Percentiles rank a stretch among this genome's conserved stretches.
These are phyloP conservation scores for Ceratobasidium sp. DNA, from an alignment of 1,284 basidiomycete genomes.

Conservation along the genomic window DNA sequence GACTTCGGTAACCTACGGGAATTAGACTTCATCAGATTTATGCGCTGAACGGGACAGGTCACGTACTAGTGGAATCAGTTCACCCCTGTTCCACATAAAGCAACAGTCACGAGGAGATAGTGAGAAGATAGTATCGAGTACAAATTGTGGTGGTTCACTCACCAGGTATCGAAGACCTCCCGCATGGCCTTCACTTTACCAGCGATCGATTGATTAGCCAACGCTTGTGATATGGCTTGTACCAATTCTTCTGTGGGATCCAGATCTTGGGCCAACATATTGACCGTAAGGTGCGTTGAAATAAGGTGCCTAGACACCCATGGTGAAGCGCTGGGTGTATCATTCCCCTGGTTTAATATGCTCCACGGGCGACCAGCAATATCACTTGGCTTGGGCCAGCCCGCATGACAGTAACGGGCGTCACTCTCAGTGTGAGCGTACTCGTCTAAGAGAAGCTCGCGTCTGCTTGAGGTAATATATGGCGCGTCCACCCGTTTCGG, in stretches of 20 bases:
- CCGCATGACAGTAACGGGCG: not conserved
- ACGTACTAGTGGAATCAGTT: not conserved
- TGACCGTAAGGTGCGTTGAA: not conserved
- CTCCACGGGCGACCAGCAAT: not conserved
- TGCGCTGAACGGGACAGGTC: not conserved
- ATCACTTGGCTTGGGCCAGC: not conserved
- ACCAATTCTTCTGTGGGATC: not conserved
- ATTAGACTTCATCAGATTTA: not conserved
- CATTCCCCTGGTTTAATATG: not conserved
- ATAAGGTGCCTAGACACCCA: slow-evolving; percentile 2
- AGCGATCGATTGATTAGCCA: not conserved
- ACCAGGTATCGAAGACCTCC: slow-evolving; percentile 1
- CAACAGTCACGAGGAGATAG: not conserved
- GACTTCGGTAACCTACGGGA: not conserved
- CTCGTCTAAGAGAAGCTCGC: too few species aligned
- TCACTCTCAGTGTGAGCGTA: not conserved
- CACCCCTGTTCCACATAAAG: not conserved
- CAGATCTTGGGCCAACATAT: not conserved
- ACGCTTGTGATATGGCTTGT: not conserved
- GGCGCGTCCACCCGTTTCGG: too few species aligned
- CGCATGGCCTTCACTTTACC: not conserved
- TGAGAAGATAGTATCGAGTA: not conserved
- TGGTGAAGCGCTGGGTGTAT: not conserved
- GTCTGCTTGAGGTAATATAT: too few species aligned
- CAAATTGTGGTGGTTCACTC: not conserved